Evolutionary conservation across 768 basidiomycete species (phyloP), one percentile per base, ranked within the genome.

Genomic region (Suillus tomentosus): DNA sequence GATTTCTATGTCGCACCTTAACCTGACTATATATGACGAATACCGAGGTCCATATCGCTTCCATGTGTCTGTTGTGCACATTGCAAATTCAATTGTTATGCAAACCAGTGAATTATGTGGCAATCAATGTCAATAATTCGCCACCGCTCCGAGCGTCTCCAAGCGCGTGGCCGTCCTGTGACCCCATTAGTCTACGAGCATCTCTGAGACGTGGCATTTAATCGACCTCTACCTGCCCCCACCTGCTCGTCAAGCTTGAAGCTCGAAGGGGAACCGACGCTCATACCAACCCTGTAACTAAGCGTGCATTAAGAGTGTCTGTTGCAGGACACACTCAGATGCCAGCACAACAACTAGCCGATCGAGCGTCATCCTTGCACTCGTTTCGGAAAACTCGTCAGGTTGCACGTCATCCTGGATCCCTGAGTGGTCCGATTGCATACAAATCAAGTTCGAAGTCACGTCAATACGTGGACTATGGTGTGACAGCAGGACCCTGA

Each of bases 1-100:
- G 84, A 88, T 57, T 91, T 85, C 76, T 96, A 96, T 76, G 85
- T 95, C 71, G 78, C 76, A 66, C 27, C 66, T 27, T 81, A 66
- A 74, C 36, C 53, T 27, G 17, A 57, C 5, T 24, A 24, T 4
- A 39, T 58, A 51, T 51, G 24, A 45, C n/a, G 39, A 61, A 37
- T 9, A 4, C 27, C 1, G 17, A 59, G 11, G 40, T 50, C 13
- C 48, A 58, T 58, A 19, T 6, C 27, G 11, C 31, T 58, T 9
- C 10, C 40, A 42, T 42, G 24, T 5, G 13, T 58, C 31, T 31
- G 17, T 42, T 17, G 5, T 39, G 24, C 11, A 3, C 11, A 17
- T 31, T 27, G 27, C 24, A 27, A 58, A 27, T 58, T 58, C 10
- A 31, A 27, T 24, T 19, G 11, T 42, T 42, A 8, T 17, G 11